Base-by-base conservation (phyloP, 2,329 filamentous ascomycete species). In the Apiospora arundinis region DNA sequence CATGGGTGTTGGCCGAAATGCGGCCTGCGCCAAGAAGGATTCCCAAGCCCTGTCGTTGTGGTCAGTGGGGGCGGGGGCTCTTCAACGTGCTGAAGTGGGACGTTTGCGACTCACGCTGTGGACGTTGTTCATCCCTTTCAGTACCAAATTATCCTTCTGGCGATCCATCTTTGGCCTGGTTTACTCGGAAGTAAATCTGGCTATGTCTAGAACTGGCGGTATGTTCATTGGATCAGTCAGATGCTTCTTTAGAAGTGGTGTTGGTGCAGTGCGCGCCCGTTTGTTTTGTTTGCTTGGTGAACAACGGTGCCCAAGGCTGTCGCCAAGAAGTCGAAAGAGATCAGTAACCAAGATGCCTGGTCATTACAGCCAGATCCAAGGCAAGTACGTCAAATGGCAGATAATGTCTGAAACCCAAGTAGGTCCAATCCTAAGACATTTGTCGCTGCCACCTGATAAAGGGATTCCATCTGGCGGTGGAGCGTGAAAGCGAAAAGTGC, bases 1-100 rank as follows among this genome's bases (percentile, higher is more conserved):
- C 69, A 37, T 77, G 74, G 0, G 74, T 76, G 4, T 37, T 23
- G 18, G 18, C 70, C 6, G 73, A 74, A 46, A 77, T 75, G 18
- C 56, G 69, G 5, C 75, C 75, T 4, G 70, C 46, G 9, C 76
- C 76, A 18, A 77, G 72, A 0, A 77, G 48, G n/a, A 77, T 77
- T 4, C 75, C 75, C 25, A 77, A 72, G 32, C 75, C 75, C 75
- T 77, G 4, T 16, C 16, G 42, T 45, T 3, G 16, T 32, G 25
- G 16, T 45, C 42, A 52, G 23, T 28, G 12, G 44, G 16, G 12
- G 52, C n/a, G 25, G 66, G 18, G 45, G 45, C 18, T 2, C 12
- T 4, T n/a, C 7, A 6, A 21, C n/a, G 25, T 25, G 37, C 12
- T 9, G 9, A 12, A n/a, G 16, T 28, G 14, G 14, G 28, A 11